phyloP scores from a whole-genome alignment of 2,329 filamentous ascomycete genomes.

The Apiospora saccharicola region DNA sequence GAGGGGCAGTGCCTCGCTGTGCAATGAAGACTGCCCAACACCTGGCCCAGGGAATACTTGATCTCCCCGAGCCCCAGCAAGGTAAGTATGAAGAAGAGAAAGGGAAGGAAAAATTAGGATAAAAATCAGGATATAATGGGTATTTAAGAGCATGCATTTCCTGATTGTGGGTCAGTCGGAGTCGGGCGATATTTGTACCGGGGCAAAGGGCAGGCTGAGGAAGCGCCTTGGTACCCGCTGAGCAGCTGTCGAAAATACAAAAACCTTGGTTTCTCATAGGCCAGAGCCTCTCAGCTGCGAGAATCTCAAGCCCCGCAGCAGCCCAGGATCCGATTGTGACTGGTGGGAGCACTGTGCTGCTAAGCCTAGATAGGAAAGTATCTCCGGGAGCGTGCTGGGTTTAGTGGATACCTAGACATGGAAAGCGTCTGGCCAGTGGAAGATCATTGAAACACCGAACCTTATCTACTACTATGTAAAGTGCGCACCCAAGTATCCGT shows the following conservation, averaged over 20 bases:
- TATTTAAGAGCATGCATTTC: too few species aligned
- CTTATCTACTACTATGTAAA: background rate
- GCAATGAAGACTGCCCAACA: slow-evolving; percentile 54
- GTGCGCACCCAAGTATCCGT: too few species aligned
- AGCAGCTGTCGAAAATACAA: too few species aligned
- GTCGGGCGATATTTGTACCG: background rate
- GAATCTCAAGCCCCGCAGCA: background rate
- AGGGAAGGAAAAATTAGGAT: slow-evolving; percentile 38
- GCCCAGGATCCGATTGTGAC: background rate
- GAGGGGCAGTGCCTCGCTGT: slow-evolving; percentile 53
- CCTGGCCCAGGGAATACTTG: slow-evolving; percentile 49
- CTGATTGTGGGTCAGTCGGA: background rate
- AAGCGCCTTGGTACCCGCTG: background rate
- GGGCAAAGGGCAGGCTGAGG: background rate
- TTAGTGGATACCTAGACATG: background rate
- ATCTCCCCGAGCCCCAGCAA: slow-evolving; percentile 49
- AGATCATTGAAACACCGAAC: background rate
- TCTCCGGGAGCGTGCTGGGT: background rate
- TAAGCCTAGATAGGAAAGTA: background rate
- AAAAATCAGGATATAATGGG: too few species aligned
- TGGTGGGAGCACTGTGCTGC: background rate
- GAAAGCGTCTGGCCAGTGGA: background rate
- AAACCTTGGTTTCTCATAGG: background rate
- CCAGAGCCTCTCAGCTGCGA: background rate
- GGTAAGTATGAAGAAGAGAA: slow-evolving; percentile 56